Conservation (phyloP, 225 moss, liverwort and hornwort species). For the Polytrichum commune region DNA sequence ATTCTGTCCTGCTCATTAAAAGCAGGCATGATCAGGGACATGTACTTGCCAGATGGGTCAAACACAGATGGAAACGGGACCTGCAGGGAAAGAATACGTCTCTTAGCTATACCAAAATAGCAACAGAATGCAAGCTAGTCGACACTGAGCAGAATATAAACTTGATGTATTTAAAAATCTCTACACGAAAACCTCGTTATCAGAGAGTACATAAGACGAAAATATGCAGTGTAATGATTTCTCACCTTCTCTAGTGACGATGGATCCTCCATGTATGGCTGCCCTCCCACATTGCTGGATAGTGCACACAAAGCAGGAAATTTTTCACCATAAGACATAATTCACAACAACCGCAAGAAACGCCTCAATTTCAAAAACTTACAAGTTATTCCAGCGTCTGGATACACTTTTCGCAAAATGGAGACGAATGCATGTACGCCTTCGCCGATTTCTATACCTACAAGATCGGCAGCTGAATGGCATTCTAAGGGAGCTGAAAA, state of each 20-base stretch:
- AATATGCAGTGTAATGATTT: background rate
- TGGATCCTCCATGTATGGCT: conserved; percentile 81
- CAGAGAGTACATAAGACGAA: background rate
- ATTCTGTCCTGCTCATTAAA: conserved; percentile 88
- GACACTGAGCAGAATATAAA: no score
- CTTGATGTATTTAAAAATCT: background rate
- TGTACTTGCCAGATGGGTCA: conserved; percentile 77
- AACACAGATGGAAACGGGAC: conserved; percentile 82
- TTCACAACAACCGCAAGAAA: no score
- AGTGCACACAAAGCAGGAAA: conserved; percentile 14
- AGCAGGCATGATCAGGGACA: conserved; percentile 90
- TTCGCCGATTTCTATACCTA: conserved; percentile 5
- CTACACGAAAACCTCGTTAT: background rate
- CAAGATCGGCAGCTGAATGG: conserved; percentile 8
- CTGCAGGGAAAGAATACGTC: conserved; percentile 22
- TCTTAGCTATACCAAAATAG: background rate
- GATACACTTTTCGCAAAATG: background rate
- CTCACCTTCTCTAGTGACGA: conserved; percentile 72
- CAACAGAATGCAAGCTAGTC: no score
- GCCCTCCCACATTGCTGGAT: conserved; percentile 44
- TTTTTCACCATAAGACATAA: no score
- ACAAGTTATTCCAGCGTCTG: background rate
- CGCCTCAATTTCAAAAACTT: no score
- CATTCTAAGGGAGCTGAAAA: conserved; percentile 12
- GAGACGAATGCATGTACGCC: background rate